Percentiles rank a stretch among this genome's conserved stretches.
These are phyloP conservation scores for Dothiorella sarmentorum DNA, from an alignment of 2,329 filamentous ascomycete species.

Conservation along the genomic window DNA sequence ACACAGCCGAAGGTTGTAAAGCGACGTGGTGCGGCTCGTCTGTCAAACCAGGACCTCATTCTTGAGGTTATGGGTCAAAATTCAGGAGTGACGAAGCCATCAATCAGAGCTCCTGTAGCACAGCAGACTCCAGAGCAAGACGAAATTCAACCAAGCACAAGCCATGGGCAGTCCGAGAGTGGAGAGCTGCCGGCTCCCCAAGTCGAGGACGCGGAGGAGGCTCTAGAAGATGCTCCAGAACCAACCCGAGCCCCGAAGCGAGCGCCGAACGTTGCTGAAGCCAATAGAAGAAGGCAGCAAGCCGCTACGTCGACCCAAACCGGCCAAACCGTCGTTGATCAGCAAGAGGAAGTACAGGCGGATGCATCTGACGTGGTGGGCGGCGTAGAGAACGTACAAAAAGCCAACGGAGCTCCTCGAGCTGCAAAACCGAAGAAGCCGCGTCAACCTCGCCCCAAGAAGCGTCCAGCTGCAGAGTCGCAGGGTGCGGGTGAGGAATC, in stretches of 20 bases:
- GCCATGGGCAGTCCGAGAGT: too few species aligned
- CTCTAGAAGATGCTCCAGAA: not conserved
- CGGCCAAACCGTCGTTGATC: not conserved
- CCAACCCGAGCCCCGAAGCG: not conserved
- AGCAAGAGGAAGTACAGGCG: not conserved
- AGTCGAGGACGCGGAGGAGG: not conserved
- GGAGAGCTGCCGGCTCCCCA: not conserved
- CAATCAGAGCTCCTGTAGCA: not conserved
- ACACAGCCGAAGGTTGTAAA: not conserved
- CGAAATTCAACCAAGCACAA: not conserved
- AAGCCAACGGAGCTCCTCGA: not conserved
- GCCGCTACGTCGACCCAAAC: not conserved
- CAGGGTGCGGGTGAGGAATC: not conserved
- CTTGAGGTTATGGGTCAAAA: not conserved
- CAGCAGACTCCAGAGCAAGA: not conserved
- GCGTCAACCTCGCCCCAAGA: constrained; percentile 28
- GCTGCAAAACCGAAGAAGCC: constrained; percentile 25
- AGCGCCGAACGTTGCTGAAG: not conserved
- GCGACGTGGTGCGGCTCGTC: not conserved
- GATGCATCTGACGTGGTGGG: not conserved
- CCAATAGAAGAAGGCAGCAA: not conserved
- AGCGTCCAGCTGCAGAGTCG: not conserved
- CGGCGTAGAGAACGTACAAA: not conserved
- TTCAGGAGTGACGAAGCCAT: not conserved
- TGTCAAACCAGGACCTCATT: constrained; percentile 8